Evolutionary conservation across 352 stramenopile genomes (phyloP).

Genomic region (Pythium phragmiticola): DNA sequence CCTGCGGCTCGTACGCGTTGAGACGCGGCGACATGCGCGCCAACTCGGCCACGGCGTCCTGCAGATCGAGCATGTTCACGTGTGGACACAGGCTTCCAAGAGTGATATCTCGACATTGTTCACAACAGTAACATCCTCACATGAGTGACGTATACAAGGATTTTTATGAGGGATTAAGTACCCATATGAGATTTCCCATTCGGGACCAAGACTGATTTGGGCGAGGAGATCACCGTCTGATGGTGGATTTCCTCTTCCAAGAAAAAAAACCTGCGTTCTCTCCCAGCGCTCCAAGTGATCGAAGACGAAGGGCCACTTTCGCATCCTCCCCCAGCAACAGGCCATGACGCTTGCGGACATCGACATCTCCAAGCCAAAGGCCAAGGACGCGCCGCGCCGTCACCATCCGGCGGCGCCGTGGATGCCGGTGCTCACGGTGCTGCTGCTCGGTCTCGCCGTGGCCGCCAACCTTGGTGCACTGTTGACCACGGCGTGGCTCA

Average conservation of each 20-base stretch:
- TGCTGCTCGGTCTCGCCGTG: slow-evolving; percentile 3
- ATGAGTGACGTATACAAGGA: not conserved
- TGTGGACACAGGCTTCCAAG: not conserved
- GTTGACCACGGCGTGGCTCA: slow-evolving; percentile 11
- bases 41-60: slow-evolving; percentile 43
- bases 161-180: slow-evolving; percentile 3
- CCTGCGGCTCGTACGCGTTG: slow-evolving; percentile 52
- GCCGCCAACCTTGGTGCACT: slow-evolving; percentile 8
- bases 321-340: not conserved
- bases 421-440: slow-evolving; percentile 7
- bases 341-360: slow-evolving; percentile 6
- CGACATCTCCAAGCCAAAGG: slow-evolving; percentile 9
- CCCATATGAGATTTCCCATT: slow-evolving; percentile 11
- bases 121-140: not conserved
- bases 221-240: not conserved
- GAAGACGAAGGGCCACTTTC: not conserved
- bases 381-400: not conserved
- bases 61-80: slow-evolving; percentile 38
- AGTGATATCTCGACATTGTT: slow-evolving; percentile 1
- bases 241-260: slow-evolving; percentile 1
- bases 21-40: slow-evolving; percentile 54
- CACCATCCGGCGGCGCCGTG: slow-evolving; percentile 2
- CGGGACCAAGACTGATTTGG: slow-evolving; percentile 2
- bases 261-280: not conserved
- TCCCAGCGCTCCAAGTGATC: not conserved